These are phyloP conservation scores for Streptanthus diversifolius DNA, from an alignment of 345 rosid genomes.

Conservation along the genomic window DNA sequence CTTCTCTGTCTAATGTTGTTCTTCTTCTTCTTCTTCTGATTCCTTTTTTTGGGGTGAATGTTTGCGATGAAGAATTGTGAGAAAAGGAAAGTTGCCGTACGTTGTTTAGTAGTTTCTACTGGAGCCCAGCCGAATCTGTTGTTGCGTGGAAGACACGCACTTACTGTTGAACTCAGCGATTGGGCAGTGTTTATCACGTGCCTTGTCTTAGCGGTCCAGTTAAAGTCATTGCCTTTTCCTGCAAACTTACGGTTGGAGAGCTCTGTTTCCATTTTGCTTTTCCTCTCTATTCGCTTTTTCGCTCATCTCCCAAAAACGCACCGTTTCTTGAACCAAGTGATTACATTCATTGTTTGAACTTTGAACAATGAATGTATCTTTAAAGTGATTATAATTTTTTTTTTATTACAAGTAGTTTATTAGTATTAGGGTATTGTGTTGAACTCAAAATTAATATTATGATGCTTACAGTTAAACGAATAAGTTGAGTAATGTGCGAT, in stretches of 20 bases:
- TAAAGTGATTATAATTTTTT: too few relatives aligned
- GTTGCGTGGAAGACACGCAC: constrained; percentile 18
- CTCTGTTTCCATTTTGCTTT: constrained; percentile 26
- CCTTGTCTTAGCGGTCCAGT: constrained; percentile 12
- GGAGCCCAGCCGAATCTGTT: constrained; percentile 4
- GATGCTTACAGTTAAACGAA: background rate
- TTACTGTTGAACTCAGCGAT: background rate
- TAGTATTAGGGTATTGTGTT: background rate
- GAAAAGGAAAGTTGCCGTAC: constrained; percentile 34
- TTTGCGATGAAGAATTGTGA: constrained; percentile 29
- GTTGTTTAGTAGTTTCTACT: background rate
- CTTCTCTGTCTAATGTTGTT: background rate
- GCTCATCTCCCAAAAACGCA: background rate
- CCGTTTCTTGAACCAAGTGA: constrained; percentile 6
- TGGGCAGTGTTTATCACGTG: constrained; percentile 25
- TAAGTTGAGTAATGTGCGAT: background rate
- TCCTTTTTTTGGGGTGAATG: constrained; percentile 12
- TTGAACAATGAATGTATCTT: too few relatives aligned
- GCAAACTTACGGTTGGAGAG: constrained; percentile 34
- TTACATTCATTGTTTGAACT: background rate
- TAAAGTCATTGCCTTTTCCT: constrained; percentile 32
- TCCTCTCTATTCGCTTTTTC: constrained; percentile 8
- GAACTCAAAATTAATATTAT: background rate
- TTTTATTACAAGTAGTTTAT: background rate
- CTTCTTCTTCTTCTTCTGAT: background rate